Evolutionary conservation across 78 protist species (phyloP), one percentile per base, ranked within the genome.

Genomic region (Neovahlkampfia damariscottae): DNA sequence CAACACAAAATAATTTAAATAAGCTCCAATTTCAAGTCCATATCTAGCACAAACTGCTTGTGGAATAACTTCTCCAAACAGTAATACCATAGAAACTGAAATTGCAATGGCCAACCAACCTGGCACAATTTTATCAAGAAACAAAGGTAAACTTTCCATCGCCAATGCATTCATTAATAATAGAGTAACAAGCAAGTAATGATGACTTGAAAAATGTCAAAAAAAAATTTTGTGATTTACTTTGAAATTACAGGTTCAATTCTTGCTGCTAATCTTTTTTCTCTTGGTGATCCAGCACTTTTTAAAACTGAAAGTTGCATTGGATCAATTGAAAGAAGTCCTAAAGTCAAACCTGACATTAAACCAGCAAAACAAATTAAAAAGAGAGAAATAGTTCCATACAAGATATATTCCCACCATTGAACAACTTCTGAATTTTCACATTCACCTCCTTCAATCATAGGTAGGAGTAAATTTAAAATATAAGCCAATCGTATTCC

Each of bases 41-140:
- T 75, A 87, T 1, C 87, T 72, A 6, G 77, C 58, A 72, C 83
- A 85, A 8, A 82, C 10, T 2, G 88, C 87, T 30, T 83, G 89
- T 1, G 90, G 89, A 35, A 85, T 82, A 67, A 84, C 81, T 76
- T 89, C 93, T 5, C 93, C 93, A 29, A 89, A 89, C 40, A 86
- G 0, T 34, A 89, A 82, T 5, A 86, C 87, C 29, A 58, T 34
- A 31, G 87, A 78, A 50, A 84, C 88, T 0, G 80, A 67, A 9
- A 88, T 1, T 36, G 70, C 9, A 41, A 88, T 27, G 29, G 93
- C 93, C 30, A 80, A 10, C 31, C 8, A 6, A 30, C 58, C 66
- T 0, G 76, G n/a, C n/a, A 81, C 83, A 34, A 89, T 2, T 19
- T 37, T 29, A 71, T 87, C 86, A 31, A 89, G 58, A 19, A 81